phyloP scores from a whole-genome alignment of 345 rosid genomes.

The Eucalyptus erythrocorys region DNA sequence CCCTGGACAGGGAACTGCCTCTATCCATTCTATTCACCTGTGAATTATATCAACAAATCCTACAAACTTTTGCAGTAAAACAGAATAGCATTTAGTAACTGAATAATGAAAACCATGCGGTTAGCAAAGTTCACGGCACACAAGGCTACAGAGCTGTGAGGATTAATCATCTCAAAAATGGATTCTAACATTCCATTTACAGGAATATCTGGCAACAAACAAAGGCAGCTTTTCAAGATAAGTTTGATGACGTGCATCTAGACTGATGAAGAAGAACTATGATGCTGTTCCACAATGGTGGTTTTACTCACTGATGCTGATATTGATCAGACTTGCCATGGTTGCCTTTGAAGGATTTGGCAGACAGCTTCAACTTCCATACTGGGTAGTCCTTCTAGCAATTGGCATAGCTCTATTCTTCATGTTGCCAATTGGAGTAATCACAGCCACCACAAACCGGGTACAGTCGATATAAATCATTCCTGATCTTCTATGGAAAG shows the following conservation, averaged over 20 bases:
- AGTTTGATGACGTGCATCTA: constrained; percentile 51
- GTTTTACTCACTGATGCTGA: constrained; percentile 15
- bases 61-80: neutral
- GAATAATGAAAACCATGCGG: neutral
- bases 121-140: neutral
- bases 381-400: constrained; percentile 34
- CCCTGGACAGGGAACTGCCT: neutral
- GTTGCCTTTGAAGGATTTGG: constrained; percentile 32
- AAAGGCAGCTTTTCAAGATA: constrained; percentile 9
- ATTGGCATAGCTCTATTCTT: constrained; percentile 21
- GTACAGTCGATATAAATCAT: neutral
- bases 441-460: constrained; percentile 43
- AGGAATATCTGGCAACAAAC: constrained; percentile 30
- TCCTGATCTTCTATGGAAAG: neutral
- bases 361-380: constrained; percentile 37
- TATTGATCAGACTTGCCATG: constrained; percentile 15
- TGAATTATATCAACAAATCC: neutral
- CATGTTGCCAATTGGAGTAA: constrained; percentile 31
- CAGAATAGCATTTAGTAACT: neutral
- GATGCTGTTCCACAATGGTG: constrained; percentile 38
- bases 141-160: neutral
- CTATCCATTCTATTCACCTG: neutral
- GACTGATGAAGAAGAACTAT: constrained; percentile 58
- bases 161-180: neutral
- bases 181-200: neutral